Percentiles rank a stretch among this genome's conserved stretches.
These are phyloP conservation scores for Hypoxylon crocopeplum DNA, from an alignment of 495 filamentous ascomycete species.

Conservation along the genomic window DNA sequence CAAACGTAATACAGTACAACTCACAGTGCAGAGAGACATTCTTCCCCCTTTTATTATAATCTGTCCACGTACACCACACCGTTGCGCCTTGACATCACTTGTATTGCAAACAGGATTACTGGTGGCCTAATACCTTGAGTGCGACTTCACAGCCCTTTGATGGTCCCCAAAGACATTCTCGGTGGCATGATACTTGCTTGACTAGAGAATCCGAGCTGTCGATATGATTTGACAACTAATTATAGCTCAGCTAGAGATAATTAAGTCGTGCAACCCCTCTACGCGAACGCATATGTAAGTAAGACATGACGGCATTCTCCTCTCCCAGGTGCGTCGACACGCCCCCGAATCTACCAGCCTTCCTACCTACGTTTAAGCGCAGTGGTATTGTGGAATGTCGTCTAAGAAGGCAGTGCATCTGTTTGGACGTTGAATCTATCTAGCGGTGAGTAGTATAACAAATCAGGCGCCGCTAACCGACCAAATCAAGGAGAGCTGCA, in stretches of 20 bases:
- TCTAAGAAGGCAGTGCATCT: slow-evolving; percentile 23
- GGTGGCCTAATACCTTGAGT: slow-evolving; percentile 5
- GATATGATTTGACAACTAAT: slow-evolving; percentile 31
- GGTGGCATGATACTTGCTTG: slow-evolving; percentile 18
- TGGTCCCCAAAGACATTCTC: slow-evolving; percentile 17
- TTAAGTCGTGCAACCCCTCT: slow-evolving; percentile 30
- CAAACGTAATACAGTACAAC: too few relatives aligned
- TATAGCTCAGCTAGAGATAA: slow-evolving; percentile 30
- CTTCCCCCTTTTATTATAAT: too few relatives aligned
- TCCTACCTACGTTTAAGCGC: slow-evolving; percentile 7
- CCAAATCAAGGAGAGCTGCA: too few relatives aligned
- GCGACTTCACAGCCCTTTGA: slow-evolving; percentile 29
- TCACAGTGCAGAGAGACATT: too few relatives aligned
- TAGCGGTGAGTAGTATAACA: slow-evolving; percentile 31
- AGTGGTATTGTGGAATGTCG: slow-evolving; percentile 24
- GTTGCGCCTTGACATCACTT: neutral
- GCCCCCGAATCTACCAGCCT: slow-evolving; percentile 3
- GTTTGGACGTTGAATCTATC: slow-evolving; percentile 13
- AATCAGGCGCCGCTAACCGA: slow-evolving; percentile 3
- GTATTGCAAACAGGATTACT: neutral
- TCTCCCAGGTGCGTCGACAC: neutral
- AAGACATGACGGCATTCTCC: slow-evolving; percentile 26
- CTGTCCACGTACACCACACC: neutral
- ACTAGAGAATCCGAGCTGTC: slow-evolving; percentile 7
- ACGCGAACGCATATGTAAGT: slow-evolving; percentile 31